Percentiles rank a stretch among this genome's conserved stretches.
Conservation (phyloP, 352 stramenopile species). For the Bremia lactucae region DNA sequence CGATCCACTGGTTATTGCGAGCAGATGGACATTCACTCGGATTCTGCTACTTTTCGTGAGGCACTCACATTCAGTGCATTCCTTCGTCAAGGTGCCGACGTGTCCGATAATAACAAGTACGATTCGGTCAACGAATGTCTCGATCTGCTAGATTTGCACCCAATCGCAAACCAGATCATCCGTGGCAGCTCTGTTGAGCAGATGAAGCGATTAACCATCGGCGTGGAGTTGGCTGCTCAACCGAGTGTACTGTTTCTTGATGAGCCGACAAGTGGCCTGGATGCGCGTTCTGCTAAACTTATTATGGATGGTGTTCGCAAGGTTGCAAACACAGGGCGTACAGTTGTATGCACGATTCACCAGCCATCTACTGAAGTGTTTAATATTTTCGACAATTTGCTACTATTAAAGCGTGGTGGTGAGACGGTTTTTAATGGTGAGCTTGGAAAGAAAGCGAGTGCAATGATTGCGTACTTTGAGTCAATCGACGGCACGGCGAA, state of each 20-base stretch:
- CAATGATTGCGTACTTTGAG: slow-evolving; percentile 20
- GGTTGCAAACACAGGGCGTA: no score
- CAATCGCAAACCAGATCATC: background rate
- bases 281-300: background rate
- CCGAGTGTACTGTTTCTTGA: background rate
- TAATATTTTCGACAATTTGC: slow-evolving; percentile 70
- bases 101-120: slow-evolving; percentile 21
- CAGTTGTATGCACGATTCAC: no score
- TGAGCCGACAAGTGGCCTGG: background rate
- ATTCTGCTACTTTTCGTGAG: slow-evolving; percentile 82
- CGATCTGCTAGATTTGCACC: background rate
- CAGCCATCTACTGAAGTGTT: slow-evolving; percentile 5
- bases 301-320: background rate
- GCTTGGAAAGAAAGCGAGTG: slow-evolving; percentile 16
- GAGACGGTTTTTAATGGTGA: slow-evolving; percentile 29
- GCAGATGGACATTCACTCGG: slow-evolving; percentile 82
- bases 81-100: slow-evolving; percentile 16
- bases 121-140: slow-evolving; percentile 1
- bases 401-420: slow-evolving; percentile 52
- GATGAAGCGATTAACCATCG: background rate
- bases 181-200: background rate
- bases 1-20: slow-evolving; percentile 46
- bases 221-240: background rate
- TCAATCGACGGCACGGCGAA: slow-evolving; percentile 11
- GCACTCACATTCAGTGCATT: slow-evolving; percentile 20